Conservation (phyloP, 2,329 filamentous ascomycete genomes). For the Biscogniauxia marginata region DNA sequence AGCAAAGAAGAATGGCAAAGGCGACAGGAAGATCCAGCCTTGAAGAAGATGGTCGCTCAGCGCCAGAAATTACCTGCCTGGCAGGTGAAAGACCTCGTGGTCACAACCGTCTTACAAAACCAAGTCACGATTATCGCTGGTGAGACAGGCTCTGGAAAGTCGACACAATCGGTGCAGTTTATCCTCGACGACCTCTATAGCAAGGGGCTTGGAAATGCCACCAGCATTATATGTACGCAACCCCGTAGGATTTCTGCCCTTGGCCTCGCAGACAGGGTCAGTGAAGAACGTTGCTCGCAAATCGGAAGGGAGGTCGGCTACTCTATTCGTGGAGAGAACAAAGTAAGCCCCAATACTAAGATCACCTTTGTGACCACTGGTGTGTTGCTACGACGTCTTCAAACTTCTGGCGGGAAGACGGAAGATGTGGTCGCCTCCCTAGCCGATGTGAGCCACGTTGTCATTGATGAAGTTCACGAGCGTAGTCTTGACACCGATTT, state of each 20-base stretch:
- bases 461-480: constrained; percentile 97
- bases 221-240: constrained; percentile 94
- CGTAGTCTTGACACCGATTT: constrained; percentile 94
- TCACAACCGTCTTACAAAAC: constrained; percentile 70
- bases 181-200: constrained; percentile 87
- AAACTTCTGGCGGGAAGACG: constrained; percentile 78
- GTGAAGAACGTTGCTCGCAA: constrained; percentile 78
- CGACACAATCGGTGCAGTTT: constrained; percentile 95
- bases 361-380: constrained; percentile 96
- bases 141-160: constrained; percentile 96
- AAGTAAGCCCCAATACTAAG: constrained; percentile 69
- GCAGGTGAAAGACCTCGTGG: constrained; percentile 74
- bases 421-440: constrained; percentile 80
- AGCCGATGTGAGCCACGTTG: constrained; percentile 88
- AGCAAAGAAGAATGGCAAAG: constrained; percentile 69
- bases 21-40: constrained; percentile 62
- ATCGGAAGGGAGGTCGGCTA: constrained; percentile 92
- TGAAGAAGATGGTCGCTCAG: constrained; percentile 72
- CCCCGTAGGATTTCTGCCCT: constrained; percentile 92
- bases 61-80: constrained; percentile 82
- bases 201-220: constrained; percentile 68
- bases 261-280: constrained; percentile 89
- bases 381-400: constrained; percentile 85
- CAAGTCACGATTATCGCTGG: constrained; percentile 96
- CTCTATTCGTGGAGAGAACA: constrained; percentile 86